These are phyloP conservation scores for Colletotrichum destructivum DNA, from an alignment of 2,329 filamentous ascomycete genomes.

Conservation along the genomic window DNA sequence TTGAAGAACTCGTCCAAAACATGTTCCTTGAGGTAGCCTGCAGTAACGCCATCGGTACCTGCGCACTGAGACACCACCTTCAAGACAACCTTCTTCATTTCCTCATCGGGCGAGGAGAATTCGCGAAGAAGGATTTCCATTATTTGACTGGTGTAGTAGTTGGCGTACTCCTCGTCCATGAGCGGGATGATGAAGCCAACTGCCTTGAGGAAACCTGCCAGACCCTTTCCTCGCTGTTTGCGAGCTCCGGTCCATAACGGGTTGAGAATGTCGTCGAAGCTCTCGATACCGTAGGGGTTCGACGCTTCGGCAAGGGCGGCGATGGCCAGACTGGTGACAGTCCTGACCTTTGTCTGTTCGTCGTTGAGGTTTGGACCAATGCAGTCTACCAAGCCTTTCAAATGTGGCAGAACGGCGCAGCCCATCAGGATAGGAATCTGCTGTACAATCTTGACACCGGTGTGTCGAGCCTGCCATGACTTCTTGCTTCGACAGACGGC, in stretches of 20 bases:
- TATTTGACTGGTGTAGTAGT: conserved; percentile 98
- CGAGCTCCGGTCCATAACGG: conserved; percentile 96
- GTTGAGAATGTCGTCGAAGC: conserved; percentile 97
- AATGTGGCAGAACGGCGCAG: conserved; percentile 93
- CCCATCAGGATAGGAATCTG: conserved; percentile 99
- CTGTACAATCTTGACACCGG: conserved; percentile 98
- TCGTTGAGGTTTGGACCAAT: conserved; percentile 97
- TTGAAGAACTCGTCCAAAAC: conserved; percentile 98
- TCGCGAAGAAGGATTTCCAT: conserved; percentile 98
- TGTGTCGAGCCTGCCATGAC: conserved; percentile 98
- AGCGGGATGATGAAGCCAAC: conserved; percentile 98
- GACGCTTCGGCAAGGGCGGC: conserved; percentile 96
- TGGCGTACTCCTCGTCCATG: conserved; percentile 99
- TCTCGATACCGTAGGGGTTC: conserved; percentile 98
- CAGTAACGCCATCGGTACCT: conserved; percentile 93
- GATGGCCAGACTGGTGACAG: conserved; percentile 94
- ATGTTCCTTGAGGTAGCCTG: conserved; percentile 94
- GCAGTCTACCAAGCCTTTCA: conserved; percentile 96
- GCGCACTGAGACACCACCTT: conserved; percentile 98
- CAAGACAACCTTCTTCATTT: conserved; percentile 99
- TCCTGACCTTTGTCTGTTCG: conserved; percentile 97
- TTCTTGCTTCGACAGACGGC: conserved; percentile 99
- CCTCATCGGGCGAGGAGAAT: conserved; percentile 96
- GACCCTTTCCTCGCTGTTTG: conserved; percentile 95
- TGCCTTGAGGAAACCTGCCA: conserved; percentile 96